Evolutionary conservation across 1,284 basidiomycete genomes (phyloP).

Genomic region (Irpex sp.): DNA sequence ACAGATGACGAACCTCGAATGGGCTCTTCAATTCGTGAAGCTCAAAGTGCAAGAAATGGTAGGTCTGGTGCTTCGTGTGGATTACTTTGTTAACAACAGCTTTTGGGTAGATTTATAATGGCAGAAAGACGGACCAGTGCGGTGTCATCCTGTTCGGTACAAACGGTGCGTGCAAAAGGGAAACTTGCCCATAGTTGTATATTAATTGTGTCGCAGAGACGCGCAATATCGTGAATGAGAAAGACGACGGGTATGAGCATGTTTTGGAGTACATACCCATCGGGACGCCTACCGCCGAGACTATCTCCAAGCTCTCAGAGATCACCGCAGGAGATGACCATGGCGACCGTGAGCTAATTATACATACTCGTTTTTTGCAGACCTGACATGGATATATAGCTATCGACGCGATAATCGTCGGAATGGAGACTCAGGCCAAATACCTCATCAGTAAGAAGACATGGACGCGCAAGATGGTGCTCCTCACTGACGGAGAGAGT

Average conservation of each 20-base stretch:
- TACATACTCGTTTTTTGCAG: too few species aligned
- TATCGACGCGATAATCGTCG: slow-evolving; percentile 83
- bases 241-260: slow-evolving; percentile 66
- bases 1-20: slow-evolving; percentile 74
- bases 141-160: slow-evolving; percentile 82
- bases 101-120: slow-evolving; percentile 69
- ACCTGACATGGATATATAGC: slow-evolving; percentile 39
- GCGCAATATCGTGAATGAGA: slow-evolving; percentile 64
- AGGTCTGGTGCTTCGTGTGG: slow-evolving; percentile 5
- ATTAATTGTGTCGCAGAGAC: slow-evolving; percentile 43
- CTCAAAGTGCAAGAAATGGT: slow-evolving; percentile 89
- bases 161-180: slow-evolving; percentile 44
- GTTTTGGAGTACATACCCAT: slow-evolving; percentile 78
- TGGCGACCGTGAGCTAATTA: slow-evolving; percentile 58
- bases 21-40: slow-evolving; percentile 81
- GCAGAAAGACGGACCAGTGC: slow-evolving; percentile 88
- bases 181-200: too few species aligned
- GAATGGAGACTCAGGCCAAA: slow-evolving; percentile 67
- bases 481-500: slow-evolving; percentile 78
- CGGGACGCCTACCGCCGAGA: slow-evolving; percentile 68
- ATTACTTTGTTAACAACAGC: slow-evolving; percentile 5
- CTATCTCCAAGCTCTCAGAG: slow-evolving; percentile 67
- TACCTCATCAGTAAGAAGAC: slow-evolving; percentile 60
- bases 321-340: slow-evolving; percentile 54
- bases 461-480: slow-evolving; percentile 77